Conservation (phyloP, 768 basidiomycete genomes). For the Russula sp. region DNA sequence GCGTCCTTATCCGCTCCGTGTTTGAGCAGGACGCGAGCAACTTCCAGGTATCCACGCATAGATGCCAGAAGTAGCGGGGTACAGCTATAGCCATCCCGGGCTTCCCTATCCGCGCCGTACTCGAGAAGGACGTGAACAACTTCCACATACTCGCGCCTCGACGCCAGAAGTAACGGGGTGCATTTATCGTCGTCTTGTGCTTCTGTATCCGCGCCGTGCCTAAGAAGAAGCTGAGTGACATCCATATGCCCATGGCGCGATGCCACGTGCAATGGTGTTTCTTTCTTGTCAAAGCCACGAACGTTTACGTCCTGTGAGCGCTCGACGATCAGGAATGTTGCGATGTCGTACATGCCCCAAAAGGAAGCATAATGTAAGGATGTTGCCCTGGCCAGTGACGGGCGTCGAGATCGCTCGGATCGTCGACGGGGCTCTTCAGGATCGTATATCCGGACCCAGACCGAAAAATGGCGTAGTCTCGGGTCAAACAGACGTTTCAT, state of each 20-base stretch:
- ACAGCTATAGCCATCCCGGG: too few relatives aligned
- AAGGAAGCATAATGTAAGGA: constrained; percentile 7
- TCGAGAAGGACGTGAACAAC: neutral
- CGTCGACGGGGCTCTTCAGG: too few relatives aligned
- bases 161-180: neutral
- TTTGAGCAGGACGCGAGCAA: too few relatives aligned
- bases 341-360: neutral
- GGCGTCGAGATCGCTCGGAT: neutral
- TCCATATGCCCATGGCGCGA: neutral
- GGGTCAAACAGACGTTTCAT: constrained; percentile 5
- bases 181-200: rapidly evolving
- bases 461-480: neutral
- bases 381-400: neutral
- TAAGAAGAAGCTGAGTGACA: neutral
- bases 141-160: too few relatives aligned
- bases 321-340: neutral
- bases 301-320: neutral
- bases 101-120: too few relatives aligned
- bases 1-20: too few relatives aligned
- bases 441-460: constrained; percentile 11
- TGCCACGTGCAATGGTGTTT: neutral
- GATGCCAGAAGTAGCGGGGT: too few relatives aligned
- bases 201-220: neutral
- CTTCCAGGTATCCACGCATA: too few relatives aligned
- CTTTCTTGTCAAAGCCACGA: neutral